phyloP scores from a whole-genome alignment of 139 green algal genomes.

The Coelastrella sp. region DNA sequence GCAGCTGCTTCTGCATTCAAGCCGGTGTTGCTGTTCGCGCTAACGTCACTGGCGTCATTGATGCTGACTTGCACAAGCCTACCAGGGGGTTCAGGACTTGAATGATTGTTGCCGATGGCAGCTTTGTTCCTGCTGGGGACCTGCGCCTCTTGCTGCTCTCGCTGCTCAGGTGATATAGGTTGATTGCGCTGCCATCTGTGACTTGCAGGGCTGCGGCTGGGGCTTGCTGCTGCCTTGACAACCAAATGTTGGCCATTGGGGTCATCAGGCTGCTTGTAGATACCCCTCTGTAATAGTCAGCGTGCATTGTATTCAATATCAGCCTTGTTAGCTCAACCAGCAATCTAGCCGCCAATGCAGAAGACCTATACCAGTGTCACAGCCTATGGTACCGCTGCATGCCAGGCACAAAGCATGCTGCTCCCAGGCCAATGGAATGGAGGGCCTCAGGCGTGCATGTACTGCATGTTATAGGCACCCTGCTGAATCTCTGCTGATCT shows the following conservation, averaged over 20 bases:
- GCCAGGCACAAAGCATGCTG: too few species aligned
- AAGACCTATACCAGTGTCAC: too few species aligned
- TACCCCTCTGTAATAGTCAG: background rate
- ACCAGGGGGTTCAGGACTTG: background rate
- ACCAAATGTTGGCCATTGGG: constrained; percentile 24
- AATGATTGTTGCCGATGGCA: background rate
- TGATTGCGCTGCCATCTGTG: background rate
- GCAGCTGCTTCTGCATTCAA: background rate
- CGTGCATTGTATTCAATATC: too few species aligned
- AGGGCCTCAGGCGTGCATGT: too few species aligned
- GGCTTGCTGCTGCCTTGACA: background rate
- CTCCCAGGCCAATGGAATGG: too few species aligned
- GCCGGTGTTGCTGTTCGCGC: background rate
- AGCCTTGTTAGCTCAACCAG: too few species aligned
- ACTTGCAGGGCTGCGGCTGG: background rate
- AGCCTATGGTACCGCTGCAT: too few species aligned
- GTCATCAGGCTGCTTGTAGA: background rate
- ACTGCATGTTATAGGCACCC: background rate
- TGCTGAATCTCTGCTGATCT: background rate
- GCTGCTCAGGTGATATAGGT: too few species aligned
- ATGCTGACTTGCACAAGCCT: background rate
- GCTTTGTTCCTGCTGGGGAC: background rate
- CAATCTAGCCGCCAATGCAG: too few species aligned
- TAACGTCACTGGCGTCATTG: background rate
- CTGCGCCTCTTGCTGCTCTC: too few species aligned